Base-by-base conservation (phyloP, 805 yeast genomes). In the Wickerhamiella alocasiicola region DNA sequence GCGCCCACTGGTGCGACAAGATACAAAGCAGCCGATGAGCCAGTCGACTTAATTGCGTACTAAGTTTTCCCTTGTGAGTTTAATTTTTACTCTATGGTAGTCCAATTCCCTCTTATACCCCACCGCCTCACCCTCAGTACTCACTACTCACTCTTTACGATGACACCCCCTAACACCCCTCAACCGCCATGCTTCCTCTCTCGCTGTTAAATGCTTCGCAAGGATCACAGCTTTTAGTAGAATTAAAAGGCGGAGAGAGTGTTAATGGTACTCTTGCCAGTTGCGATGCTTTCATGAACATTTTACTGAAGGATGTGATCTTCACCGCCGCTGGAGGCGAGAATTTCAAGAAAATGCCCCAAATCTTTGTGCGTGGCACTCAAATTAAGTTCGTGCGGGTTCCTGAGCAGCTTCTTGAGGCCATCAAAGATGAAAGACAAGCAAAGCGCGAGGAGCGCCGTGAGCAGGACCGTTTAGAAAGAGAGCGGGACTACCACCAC, bases 221-320 rank as follows among this genome's bases (percentile, higher is more conserved):
- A 59, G 87, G 83, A 44, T 87, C 82, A 55, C 81, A 85, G 28
- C 71, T 91, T 54, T 70, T 80, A 54, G 83, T 91, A 36, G 98
- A 88, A 59, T 72, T 91, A 55, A 91, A 91, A 60, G 77, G 80
- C 43, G 95, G 97, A 25, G 95, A 83, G 54, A 77, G 88, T 7
- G 67, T 87, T 37, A 80, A 79, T 54, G 99, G 99, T 38, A 72
- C 71, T 43, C 66, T 91, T 45, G 73, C 75, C 42, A 81, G 82
- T 55, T 84, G 94, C 52, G 99, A 91, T 59, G 77, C 83, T 29
- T 82, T 93, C 85, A 91, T 91, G 99, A 91, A 91, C 59, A 67
- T 91, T 49, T 81, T 94, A 1, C 67, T 91, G 41, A 68, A 68
- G 25, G 77, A 85, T 47, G 96, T 79, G 12, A 72, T 76, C 36